Evolutionary conservation across 768 basidiomycete genomes (phyloP).

Genomic region (Crepidotus variabilis): DNA sequence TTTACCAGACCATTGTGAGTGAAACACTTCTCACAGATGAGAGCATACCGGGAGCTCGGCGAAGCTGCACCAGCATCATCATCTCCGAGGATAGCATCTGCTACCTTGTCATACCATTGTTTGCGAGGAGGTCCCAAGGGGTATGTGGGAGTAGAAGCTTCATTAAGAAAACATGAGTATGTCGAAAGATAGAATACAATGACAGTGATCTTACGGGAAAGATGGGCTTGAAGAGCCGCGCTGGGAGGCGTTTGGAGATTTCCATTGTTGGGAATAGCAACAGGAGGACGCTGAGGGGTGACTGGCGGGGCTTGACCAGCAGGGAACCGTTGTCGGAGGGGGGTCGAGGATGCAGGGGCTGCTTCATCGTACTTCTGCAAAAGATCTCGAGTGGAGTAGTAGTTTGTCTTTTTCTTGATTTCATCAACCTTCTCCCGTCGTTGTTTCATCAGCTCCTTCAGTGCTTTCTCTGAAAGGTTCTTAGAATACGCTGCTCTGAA

Average conservation of each 20-base stretch:
- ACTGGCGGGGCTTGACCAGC: constrained; percentile 23
- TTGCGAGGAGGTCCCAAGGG: constrained; percentile 53
- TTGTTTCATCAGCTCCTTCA: constrained; percentile 68
- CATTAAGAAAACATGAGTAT: constrained; percentile 7
- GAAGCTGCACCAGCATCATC: constrained; percentile 48
- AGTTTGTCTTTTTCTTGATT: constrained; percentile 97
- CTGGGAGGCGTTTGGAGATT: constrained; percentile 21
- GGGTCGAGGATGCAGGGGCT: constrained; percentile 26
- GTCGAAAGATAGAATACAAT: neutral
- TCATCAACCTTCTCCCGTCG: constrained; percentile 89
- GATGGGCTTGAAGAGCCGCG: constrained; percentile 21
- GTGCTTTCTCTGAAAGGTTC: constrained; percentile 62
- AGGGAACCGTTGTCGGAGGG: constrained; percentile 39
- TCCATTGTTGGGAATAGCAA: constrained; percentile 12
- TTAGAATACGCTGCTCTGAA: neutral
- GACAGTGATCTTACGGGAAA: constrained; percentile 21
- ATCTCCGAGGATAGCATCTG: constrained; percentile 83
- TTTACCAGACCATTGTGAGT: constrained; percentile 86
- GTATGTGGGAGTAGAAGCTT: constrained; percentile 25
- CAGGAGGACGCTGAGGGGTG: constrained; percentile 29
- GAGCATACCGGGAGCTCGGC: constrained; percentile 62
- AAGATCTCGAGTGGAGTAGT: constrained; percentile 86
- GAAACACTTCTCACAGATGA: constrained; percentile 88
- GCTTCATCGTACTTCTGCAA: constrained; percentile 85
- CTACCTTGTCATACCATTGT: constrained; percentile 84